Percentiles rank a stretch among this genome's conserved stretches.
Evolutionary conservation across 73 alveolate genomes (phyloP).

Genomic region (Paramecium sonneborni): DNA sequence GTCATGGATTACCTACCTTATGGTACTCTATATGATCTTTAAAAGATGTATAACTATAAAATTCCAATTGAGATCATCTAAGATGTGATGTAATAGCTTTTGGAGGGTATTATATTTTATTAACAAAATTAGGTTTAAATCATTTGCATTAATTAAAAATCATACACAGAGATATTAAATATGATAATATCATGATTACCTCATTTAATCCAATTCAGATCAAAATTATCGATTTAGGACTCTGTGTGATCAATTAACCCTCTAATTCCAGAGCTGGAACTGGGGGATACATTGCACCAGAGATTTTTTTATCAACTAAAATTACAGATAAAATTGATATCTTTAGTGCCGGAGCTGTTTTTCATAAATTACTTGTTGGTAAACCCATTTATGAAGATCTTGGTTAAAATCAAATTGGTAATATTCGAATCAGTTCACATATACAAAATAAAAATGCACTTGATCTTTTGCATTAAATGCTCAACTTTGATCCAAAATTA

Average conservation of each 20-base stretch:
- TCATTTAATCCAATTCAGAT: neutral
- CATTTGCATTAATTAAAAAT: neutral
- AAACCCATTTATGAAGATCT: neutral
- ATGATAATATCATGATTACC: neutral
- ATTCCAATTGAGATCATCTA: neutral
- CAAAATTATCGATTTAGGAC: constrained; percentile 3
- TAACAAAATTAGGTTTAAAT: neutral
- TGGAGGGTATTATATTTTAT: constrained; percentile 1
- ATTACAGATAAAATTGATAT: constrained; percentile 71
- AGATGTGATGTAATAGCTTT: neutral
- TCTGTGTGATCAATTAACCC: neutral
- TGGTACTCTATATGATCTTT: constrained; percentile 24
- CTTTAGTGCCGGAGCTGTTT: constrained; percentile 75
- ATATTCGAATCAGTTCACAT: neutral
- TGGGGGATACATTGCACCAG: constrained; percentile 84
- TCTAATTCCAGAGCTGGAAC: constrained; percentile 68
- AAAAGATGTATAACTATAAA: neutral
- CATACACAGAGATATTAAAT: constrained; percentile 31
- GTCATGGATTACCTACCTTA: neutral
- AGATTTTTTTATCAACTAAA: constrained; percentile 64
- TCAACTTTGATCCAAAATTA: neutral
- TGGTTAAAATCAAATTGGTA: neutral
- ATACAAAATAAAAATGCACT: neutral
- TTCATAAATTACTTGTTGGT: constrained; percentile 10
- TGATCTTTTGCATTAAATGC: constrained; percentile 16